A percentile compares a stretch with the other conserved stretches of the same genome.
Evolutionary conservation across 2,329 filamentous ascomycete genomes (phyloP).

Genomic region (Xylariomycetidae sp.): DNA sequence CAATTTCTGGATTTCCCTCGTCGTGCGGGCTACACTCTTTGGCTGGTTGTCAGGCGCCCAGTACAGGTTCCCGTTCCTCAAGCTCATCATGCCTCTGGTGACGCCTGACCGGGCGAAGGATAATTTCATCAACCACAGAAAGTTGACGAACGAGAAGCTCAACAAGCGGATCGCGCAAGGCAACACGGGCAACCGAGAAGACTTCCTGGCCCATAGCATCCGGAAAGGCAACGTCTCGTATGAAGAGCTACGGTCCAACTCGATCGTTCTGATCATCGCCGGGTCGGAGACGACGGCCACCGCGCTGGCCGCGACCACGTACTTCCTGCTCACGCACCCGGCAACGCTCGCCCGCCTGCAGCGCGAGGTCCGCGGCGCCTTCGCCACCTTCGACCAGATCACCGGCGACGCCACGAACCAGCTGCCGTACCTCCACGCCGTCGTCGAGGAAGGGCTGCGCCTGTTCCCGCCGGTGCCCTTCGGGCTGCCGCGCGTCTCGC

Average conservation of each 20-base stretch:
- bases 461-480: slow-evolving; percentile 27
- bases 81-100: slow-evolving; percentile 6
- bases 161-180: slow-evolving; percentile 12
- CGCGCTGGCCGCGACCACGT: slow-evolving; percentile 30
- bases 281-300: slow-evolving; percentile 45
- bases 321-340: slow-evolving; percentile 31
- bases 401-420: slow-evolving; percentile 14
- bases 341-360: slow-evolving; percentile 30
- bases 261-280: slow-evolving; percentile 31
- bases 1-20: slow-evolving; percentile 12
- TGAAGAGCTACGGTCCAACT: not conserved
- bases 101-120: slow-evolving; percentile 6
- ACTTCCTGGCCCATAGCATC: slow-evolving; percentile 18
- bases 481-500: slow-evolving; percentile 20
- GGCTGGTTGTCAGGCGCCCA: slow-evolving; percentile 1
- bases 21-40: slow-evolving; percentile 7
- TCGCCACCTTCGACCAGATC: slow-evolving; percentile 30
- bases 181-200: slow-evolving; percentile 11
- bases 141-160: slow-evolving; percentile 7
- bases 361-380: slow-evolving; percentile 34
- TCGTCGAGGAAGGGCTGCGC: slow-evolving; percentile 30
- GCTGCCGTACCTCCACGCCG: slow-evolving; percentile 28
- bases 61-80: slow-evolving; percentile 2
- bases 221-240: not conserved
- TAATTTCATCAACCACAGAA: slow-evolving; percentile 7